phyloP scores from a whole-genome alignment of 2,329 filamentous ascomycete genomes.

The Calonectria naviculata region DNA sequence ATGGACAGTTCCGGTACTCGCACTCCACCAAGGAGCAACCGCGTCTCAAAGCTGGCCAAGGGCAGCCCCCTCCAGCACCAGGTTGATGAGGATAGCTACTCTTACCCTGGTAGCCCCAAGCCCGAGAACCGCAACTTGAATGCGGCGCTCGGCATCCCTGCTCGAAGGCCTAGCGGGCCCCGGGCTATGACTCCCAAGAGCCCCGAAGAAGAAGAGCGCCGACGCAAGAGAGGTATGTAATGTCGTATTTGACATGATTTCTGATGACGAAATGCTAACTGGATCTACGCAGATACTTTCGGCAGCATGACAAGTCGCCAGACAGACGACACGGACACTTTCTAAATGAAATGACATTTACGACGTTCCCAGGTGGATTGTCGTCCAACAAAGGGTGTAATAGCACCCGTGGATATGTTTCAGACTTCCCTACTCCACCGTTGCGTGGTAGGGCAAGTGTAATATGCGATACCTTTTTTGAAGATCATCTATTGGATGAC shows the following conservation, averaged over 20 bases:
- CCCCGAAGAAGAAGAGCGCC: constrained; percentile 59
- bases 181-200: constrained; percentile 71
- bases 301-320: constrained; percentile 48
- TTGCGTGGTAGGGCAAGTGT: constrained; percentile 11
- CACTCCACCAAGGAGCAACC: constrained; percentile 59
- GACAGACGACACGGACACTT: constrained; percentile 52
- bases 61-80: constrained; percentile 67
- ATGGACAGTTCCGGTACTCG: constrained; percentile 57
- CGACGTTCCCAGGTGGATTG: constrained; percentile 12
- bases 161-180: constrained; percentile 67
- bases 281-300: constrained; percentile 46
- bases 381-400: constrained; percentile 17
- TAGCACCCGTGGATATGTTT: constrained; percentile 5
- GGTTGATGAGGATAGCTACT: constrained; percentile 65
- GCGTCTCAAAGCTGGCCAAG: constrained; percentile 64
- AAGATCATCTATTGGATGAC: constrained; percentile 18
- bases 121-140: constrained; percentile 69
- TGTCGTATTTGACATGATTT: not conserved
- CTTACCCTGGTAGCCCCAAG: constrained; percentile 64
- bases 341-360: constrained; percentile 35
- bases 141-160: constrained; percentile 62
- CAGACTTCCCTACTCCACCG: constrained; percentile 9
- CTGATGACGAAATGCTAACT: constrained; percentile 17
- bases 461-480: constrained; percentile 24
- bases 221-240: constrained; percentile 67